These are phyloP conservation scores for Dictyostelium discoideum DNA, from an alignment of 78 protist genomes.

Conservation along the genomic window DNA sequence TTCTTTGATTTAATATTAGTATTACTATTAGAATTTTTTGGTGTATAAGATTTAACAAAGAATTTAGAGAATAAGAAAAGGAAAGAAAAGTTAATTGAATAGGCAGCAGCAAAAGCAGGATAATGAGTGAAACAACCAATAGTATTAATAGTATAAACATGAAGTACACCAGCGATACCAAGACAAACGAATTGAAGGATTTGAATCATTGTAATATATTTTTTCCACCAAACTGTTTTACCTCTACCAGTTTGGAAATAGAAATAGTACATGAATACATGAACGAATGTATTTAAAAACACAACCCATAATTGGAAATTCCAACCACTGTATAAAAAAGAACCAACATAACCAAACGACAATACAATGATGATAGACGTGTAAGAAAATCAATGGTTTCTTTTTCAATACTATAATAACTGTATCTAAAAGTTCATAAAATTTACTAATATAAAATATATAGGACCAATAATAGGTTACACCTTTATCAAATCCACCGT, in stretches of 20 bases:
- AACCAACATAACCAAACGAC: constrained; percentile 73
- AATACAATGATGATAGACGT: constrained; percentile 88
- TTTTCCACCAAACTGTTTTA: constrained; percentile 77
- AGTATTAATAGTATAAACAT: not conserved
- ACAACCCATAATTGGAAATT: constrained; percentile 66
- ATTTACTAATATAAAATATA: constrained; percentile 84
- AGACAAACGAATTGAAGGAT: constrained; percentile 76
- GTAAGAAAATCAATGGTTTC: constrained; percentile 77
- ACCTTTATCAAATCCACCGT: constrained; percentile 42
- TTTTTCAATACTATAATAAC: constrained; percentile 84
- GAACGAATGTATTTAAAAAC: constrained; percentile 76
- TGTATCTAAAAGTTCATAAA: constrained; percentile 90
- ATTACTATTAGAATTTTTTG: too few relatives aligned
- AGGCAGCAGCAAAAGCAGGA: constrained; percentile 29
- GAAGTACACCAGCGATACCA: constrained; percentile 33
- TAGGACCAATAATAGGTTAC: constrained; percentile 70
- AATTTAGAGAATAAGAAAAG: constrained; percentile 70
- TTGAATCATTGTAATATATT: constrained; percentile 83
- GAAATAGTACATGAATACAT: constrained; percentile 88
- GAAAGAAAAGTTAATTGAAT: constrained; percentile 61
- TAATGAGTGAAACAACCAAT: constrained; percentile 27
- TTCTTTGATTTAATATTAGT: too few relatives aligned
- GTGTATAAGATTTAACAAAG: constrained; percentile 41
- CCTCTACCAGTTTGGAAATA: constrained; percentile 80
- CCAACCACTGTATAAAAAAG: constrained; percentile 54